Percentiles rank a stretch among this genome's conserved stretches.
phyloP scores from a whole-genome alignment of 1,284 basidiomycete genomes.

The Trametes versicolor region DNA sequence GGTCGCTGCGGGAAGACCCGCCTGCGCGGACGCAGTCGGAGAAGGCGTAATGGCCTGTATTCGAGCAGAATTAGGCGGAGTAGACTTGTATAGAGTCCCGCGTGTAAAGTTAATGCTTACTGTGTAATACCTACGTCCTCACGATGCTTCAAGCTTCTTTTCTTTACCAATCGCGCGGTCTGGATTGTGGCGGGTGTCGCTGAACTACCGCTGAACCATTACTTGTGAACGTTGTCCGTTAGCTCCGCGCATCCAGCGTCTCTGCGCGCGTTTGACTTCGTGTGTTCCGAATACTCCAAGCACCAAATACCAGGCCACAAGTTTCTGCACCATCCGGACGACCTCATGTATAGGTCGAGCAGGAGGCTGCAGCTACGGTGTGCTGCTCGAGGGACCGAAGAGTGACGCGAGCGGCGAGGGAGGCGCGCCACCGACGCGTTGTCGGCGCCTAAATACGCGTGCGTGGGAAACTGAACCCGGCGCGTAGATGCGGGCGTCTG shows the following conservation, averaged over 20 bases:
- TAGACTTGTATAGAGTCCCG: slow-evolving; percentile 7
- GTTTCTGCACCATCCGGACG: no score
- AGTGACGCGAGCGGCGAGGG: neutral
- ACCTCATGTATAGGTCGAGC: no score
- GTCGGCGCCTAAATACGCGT: slow-evolving; percentile 27
- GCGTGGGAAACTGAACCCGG: slow-evolving; percentile 31
- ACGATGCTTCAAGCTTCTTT: no score
- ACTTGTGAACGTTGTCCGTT: neutral
- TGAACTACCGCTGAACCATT: no score
- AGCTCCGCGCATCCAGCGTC: no score
- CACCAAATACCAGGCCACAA: no score
- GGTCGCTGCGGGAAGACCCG: slow-evolving; percentile 22
- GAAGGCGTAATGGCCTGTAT: slow-evolving; percentile 17
- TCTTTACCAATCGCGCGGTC: no score
- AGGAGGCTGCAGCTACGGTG: neutral
- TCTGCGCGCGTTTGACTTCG: no score
- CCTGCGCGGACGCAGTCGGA: slow-evolving; percentile 1
- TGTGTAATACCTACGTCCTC: slow-evolving; percentile 14
- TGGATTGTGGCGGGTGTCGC: no score
- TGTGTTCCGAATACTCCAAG: no score
- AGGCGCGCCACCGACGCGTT: slow-evolving; percentile 29
- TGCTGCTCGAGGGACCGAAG: neutral
- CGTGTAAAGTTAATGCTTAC: slow-evolving; percentile 10
- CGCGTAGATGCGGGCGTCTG: slow-evolving; percentile 25
- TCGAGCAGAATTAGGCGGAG: neutral